Percentiles rank a stretch among this genome's conserved stretches.
phyloP scores from a whole-genome alignment of 345 rosid genomes.

The Aquilaria yunnanensis region DNA sequence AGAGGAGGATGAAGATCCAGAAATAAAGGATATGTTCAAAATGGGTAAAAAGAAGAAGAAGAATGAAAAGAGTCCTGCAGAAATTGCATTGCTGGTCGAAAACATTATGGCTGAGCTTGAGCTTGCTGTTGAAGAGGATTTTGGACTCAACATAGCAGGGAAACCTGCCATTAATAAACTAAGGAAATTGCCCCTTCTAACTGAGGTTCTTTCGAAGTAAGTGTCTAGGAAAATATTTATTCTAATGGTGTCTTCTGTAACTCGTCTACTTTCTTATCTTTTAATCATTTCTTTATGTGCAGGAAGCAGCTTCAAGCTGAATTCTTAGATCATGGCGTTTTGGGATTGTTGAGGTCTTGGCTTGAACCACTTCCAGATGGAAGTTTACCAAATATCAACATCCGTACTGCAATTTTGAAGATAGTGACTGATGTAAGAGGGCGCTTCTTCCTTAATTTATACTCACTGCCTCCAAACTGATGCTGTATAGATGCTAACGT shows the following conservation, averaged over 20 bases:
- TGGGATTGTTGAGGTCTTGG: constrained; percentile 85
- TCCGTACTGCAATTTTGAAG: constrained; percentile 79
- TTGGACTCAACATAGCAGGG: constrained; percentile 71
- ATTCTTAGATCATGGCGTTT: constrained; percentile 91
- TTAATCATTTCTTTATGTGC: constrained; percentile 15
- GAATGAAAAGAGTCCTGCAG: constrained; percentile 85
- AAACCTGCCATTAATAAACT: constrained; percentile 95
- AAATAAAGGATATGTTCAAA: constrained; percentile 75
- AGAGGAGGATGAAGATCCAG: constrained; percentile 90
- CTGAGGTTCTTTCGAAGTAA: constrained; percentile 92
- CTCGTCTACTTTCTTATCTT: not conserved
- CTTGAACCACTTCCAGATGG: constrained; percentile 99
- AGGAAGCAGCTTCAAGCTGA: constrained; percentile 98
- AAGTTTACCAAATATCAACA: constrained; percentile 91
- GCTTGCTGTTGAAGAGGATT: constrained; percentile 91
- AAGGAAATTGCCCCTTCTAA: constrained; percentile 82
- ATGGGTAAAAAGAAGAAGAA: constrained; percentile 88
- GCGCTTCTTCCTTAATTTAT: constrained; percentile 5
- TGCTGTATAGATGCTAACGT: constrained; percentile 14
- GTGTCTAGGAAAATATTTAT: constrained; percentile 16
- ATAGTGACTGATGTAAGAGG: constrained; percentile 69
- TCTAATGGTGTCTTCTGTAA: constrained; percentile 2
- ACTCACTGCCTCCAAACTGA: constrained; percentile 4
- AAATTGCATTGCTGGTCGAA: constrained; percentile 80
- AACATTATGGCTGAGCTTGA: constrained; percentile 97